These are phyloP conservation scores for Phytophthora fragariaefolia DNA, from an alignment of 352 stramenopile genomes.

Conservation along the genomic window DNA sequence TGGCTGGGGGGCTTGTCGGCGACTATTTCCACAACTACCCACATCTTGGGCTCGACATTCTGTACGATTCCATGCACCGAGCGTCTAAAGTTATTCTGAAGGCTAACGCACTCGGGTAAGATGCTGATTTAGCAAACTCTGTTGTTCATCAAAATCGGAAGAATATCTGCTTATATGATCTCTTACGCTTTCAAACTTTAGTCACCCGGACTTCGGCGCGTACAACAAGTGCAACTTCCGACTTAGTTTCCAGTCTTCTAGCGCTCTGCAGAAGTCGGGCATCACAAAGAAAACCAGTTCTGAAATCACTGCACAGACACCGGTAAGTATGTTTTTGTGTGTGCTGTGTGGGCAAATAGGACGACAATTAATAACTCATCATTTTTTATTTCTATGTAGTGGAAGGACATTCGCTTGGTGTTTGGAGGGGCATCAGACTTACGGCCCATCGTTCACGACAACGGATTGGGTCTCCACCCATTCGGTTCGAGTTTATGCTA, in stretches of 20 bases:
- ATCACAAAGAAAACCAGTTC: constrained; percentile 53
- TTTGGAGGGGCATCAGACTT: constrained; percentile 57
- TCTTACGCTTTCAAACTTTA: constrained; percentile 35
- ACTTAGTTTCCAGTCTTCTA: constrained; percentile 57
- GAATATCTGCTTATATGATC: too few species aligned
- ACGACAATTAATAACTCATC: background rate
- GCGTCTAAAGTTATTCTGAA: constrained; percentile 84
- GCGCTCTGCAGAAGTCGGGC: constrained; percentile 50
- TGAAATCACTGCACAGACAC: constrained; percentile 72
- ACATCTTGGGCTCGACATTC: constrained; percentile 77
- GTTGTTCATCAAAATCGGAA: too few species aligned
- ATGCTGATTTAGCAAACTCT: too few species aligned
- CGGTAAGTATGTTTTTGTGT: constrained; percentile 41
- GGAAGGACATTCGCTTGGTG: constrained; percentile 71
- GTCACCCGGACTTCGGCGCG: constrained; percentile 78
- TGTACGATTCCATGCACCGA: constrained; percentile 77
- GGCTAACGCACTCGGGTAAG: constrained; percentile 76
- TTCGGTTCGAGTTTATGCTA: constrained; percentile 87
- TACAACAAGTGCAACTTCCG: constrained; percentile 90
- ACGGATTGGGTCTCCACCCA: constrained; percentile 73
- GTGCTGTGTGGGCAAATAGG: background rate
- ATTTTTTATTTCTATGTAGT: constrained; percentile 40
- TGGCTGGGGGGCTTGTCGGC: constrained; percentile 58
- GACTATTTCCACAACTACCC: constrained; percentile 91
- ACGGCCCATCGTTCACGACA: constrained; percentile 79